phyloP scores from a whole-genome alignment of 2,329 filamentous ascomycete genomes.

The Aspergillus arachidicola region DNA sequence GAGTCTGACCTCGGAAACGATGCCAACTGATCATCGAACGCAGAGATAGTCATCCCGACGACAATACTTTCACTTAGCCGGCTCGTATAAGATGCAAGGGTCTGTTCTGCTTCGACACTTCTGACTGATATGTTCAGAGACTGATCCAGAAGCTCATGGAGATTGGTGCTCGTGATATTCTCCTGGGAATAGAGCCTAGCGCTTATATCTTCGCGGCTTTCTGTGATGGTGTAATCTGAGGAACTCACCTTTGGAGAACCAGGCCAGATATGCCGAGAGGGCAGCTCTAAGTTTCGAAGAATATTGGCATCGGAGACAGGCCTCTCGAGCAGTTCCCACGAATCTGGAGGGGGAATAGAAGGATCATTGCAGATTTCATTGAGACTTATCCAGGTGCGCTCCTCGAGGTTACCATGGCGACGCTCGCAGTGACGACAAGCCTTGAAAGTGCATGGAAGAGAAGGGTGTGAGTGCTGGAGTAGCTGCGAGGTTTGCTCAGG shows the following conservation, averaged over 20 bases:
- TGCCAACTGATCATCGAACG: neutral
- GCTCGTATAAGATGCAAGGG: neutral
- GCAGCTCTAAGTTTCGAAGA: conserved; percentile 24
- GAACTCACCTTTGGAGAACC: neutral
- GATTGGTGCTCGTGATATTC: neutral
- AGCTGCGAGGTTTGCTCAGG: neutral
- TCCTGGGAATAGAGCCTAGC: neutral
- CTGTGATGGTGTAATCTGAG: neutral
- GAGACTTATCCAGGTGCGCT: conserved; percentile 50
- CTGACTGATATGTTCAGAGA: neutral
- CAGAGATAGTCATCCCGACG: neutral
- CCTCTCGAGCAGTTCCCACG: conserved; percentile 34
- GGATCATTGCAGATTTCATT: conserved; percentile 41
- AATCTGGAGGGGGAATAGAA: conserved; percentile 22
- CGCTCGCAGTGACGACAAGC: conserved; percentile 23
- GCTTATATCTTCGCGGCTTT: neutral
- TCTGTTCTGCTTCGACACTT: neutral
- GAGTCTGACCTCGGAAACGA: neutral
- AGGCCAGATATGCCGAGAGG: neutral
- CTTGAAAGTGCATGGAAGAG: conserved; percentile 14
- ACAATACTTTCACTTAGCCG: neutral
- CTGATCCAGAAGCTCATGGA: neutral
- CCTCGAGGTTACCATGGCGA: conserved; percentile 25
- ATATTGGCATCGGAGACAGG: conserved; percentile 28
- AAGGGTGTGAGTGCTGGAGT: neutral